Base-by-base conservation (phyloP, 2,329 filamentous ascomycete genomes). In the Colletotrichum graminicola region DNA sequence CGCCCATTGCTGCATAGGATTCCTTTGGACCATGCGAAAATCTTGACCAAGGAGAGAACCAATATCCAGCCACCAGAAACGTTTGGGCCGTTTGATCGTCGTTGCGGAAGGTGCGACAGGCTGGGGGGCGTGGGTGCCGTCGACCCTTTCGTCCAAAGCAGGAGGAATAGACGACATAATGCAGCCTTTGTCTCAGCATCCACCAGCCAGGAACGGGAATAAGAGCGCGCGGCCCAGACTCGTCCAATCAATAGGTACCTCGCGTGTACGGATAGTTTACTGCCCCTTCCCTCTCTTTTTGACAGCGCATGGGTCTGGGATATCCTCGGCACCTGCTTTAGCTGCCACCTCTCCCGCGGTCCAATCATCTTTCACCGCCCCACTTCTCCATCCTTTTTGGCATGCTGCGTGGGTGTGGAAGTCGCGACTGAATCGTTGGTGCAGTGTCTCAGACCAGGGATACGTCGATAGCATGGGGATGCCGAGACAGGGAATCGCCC, bases 381-480 rank as follows among this genome's bases (percentile, higher is more conserved):
- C 16, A 7, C 47, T 7, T 2, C 12, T 29, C 16, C 14, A 5
- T 43, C 12, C 16, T 43, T 43, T 18, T 43, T 43, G 4, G 16
- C 41, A 16, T 18, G 16, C 14, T 16, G 10, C 10, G 36, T 39
- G 36, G 36, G 12, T 12, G 36, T 12, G 36, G 36, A 12, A 41
- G 12, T 16, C 12, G 14, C 4, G 39, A 41, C 3, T 73, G 71
- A 62, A 47, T 68, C 67, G 67, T 59, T 71, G 67, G 67, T 67
- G 71, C 62, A 32, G 67, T 63, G 67, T 73, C 71, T 73, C 71
- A 71, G 66, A 65, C 55, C 69, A 70, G 66, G 69, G 69, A 55
- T 29, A 23, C 54, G 59, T 39, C 62, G 67, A 71, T 21, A 63
- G 67, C 57, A 52, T 45, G 56, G 61, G 60, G 55, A 26, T 45